Base-by-base conservation (phyloP, 2,329 filamentous ascomycete genomes). In the Colletotrichum sojae region DNA sequence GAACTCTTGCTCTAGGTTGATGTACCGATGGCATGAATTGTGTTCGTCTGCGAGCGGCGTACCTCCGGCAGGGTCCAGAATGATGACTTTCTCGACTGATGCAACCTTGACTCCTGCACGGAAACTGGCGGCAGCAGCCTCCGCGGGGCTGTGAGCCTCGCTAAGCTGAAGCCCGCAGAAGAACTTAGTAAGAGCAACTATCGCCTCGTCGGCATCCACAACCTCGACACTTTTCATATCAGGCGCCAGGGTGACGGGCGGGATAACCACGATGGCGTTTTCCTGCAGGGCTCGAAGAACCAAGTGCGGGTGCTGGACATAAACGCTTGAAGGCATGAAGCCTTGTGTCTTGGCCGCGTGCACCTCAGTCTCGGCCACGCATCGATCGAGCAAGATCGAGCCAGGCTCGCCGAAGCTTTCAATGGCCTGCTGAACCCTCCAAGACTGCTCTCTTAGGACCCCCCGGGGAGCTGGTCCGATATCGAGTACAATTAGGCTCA, bases 1-100 rank as follows among this genome's bases (percentile, higher is more conserved):
- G 73, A 92, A 97, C 77, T 99, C 95, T 76, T 98, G 94, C 76
- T 97, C 92, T 65, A 99, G 86, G 74, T 99, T 99, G 76, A 99
- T 89, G 76, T 98, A 98, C 43, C 82, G 76, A 63, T 84, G 82
- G 39, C 77, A 77, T 20, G 78, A 75, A 2, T 78, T 76, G 25
- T 76, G 78, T 39, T 58, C 63, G 5, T 78, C 78, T 74, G 86
- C 78, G 68, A 93, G 85, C 0, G 96, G 96, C 53, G 95, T 94
- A 0, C 94, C 95, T 3, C 96, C 96, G 0, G 94, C 82, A 0
- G 93, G 91, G 78, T 99, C 96, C 6, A 99, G 85, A 31, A 99
- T 84, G 71, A 99, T 97, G 49, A 99, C 85, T 43, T 95, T 89
- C 76, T 98, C 95, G 6, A 99, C 82, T 0, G 88, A 87, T 1